A percentile compares a stretch with the other conserved stretches of the same genome.
These are phyloP conservation scores for Bertia moriformis DNA, from an alignment of 2,329 filamentous ascomycete genomes.

Conservation along the genomic window DNA sequence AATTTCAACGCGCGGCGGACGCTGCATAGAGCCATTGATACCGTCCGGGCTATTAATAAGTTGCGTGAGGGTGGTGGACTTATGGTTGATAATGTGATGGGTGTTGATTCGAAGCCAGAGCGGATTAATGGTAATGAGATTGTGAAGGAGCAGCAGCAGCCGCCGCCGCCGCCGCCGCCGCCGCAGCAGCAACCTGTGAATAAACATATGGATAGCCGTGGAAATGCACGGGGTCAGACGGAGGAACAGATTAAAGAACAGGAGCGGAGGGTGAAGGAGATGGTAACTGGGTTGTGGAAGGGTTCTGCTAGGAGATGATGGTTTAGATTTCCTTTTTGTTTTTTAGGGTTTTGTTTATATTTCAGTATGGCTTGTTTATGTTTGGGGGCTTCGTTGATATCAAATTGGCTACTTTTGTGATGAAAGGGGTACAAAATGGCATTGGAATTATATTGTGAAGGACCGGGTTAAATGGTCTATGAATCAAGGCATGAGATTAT, in stretches of 20 bases:
- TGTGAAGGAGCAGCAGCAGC: background rate
- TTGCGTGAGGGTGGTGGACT: constrained; percentile 43
- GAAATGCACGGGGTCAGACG: constrained; percentile 44
- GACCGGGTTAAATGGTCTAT: no score
- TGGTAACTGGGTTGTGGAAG: constrained; percentile 40
- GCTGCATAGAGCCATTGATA: constrained; percentile 54
- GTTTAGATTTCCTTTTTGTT: no score
- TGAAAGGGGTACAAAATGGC: no score
- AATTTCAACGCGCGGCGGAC: constrained; percentile 55
- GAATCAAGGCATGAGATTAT: no score
- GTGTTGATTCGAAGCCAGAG: constrained; percentile 32
- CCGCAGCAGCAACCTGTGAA: no score
- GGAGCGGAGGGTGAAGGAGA: constrained; percentile 41
- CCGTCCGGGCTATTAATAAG: constrained; percentile 54
- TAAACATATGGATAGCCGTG: constrained; percentile 34
- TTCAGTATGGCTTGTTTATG: no score
- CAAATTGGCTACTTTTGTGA: no score
- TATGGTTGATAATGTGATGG: constrained; percentile 47
- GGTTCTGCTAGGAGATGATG: constrained; percentile 1
- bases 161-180: no score
- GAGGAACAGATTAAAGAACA: constrained; percentile 46
- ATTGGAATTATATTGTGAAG: no score
- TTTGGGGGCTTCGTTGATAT: no score
- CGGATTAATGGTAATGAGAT: background rate
- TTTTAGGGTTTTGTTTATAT: no score